Evolutionary conservation across 2,329 filamentous ascomycete species (phyloP).

Genomic region (Chaetomium strumarium): DNA sequence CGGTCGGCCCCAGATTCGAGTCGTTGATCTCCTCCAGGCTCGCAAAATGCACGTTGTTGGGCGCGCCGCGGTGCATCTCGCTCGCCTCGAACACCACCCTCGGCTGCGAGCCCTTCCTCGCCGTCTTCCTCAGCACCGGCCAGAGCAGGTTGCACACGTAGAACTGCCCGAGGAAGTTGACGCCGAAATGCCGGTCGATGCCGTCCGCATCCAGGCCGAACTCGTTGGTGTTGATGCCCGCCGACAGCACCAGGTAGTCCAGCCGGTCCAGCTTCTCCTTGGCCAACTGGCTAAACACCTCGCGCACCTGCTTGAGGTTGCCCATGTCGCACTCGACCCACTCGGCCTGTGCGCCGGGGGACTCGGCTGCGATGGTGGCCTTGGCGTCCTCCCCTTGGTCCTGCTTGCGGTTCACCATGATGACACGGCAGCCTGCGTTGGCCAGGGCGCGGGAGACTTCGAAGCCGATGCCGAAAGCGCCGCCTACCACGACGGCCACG

Average conservation of each 20-base stretch:
- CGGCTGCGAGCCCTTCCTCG: slow-evolving; percentile 30
- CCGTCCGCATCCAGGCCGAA: slow-evolving; percentile 34
- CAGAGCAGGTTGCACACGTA: slow-evolving; percentile 39
- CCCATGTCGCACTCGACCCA: slow-evolving; percentile 40
- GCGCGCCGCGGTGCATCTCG: slow-evolving; percentile 36
- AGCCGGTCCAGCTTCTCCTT: slow-evolving; percentile 33
- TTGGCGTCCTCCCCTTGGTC: slow-evolving; percentile 29
- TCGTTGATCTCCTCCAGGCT: slow-evolving; percentile 40
- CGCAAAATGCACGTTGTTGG: slow-evolving; percentile 33
- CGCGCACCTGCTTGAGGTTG: slow-evolving; percentile 32
- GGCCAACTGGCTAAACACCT: slow-evolving; percentile 33
- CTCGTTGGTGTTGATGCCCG: slow-evolving; percentile 39
- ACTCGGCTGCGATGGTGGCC: slow-evolving; percentile 26
- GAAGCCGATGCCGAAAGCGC: slow-evolving; percentile 36
- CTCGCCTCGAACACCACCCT: slow-evolving; percentile 38
- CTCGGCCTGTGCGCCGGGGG: slow-evolving; percentile 31
- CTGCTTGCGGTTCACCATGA: slow-evolving; percentile 33
- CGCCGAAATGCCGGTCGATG: slow-evolving; percentile 40
- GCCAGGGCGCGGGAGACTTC: slow-evolving; percentile 32
- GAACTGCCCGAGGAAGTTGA: slow-evolving; percentile 42
- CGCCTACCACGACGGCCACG: slow-evolving; percentile 35
- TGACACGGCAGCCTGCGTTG: slow-evolving; percentile 31
- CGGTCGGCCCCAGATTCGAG: slow-evolving; percentile 27
- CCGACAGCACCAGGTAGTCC: slow-evolving; percentile 38
- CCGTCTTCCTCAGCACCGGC: slow-evolving; percentile 37